A percentile compares a stretch with the other conserved stretches of the same genome.
Evolutionary conservation across 2,329 filamentous ascomycete species (phyloP).

Genomic region (Alternaria angustiovoidea): DNA sequence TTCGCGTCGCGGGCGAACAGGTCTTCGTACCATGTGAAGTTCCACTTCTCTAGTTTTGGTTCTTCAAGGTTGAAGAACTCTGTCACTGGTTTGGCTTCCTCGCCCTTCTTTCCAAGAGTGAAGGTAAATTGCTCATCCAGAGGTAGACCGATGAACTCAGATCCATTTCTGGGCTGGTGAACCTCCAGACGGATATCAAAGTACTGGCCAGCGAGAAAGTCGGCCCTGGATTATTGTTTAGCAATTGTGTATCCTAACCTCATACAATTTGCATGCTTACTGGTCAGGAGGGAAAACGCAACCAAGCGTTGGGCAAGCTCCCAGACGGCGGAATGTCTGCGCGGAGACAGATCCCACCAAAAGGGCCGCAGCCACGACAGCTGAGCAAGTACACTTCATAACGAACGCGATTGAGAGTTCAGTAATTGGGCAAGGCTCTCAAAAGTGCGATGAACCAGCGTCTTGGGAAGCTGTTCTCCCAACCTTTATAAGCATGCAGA

Average conservation of each 20-base stretch:
- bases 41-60: conserved; percentile 79
- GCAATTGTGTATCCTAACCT: conserved; percentile 11
- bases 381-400: conserved; percentile 44
- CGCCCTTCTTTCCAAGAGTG: conserved; percentile 71
- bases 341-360: conserved; percentile 47
- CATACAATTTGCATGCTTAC: conserved; percentile 44
- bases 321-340: conserved; percentile 65
- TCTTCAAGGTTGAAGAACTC: conserved; percentile 75
- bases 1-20: conserved; percentile 77
- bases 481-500: conserved; percentile 43
- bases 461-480: conserved; percentile 20
- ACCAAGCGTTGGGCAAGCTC: conserved; percentile 63
- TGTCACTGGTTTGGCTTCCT: conserved; percentile 64
- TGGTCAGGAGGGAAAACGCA: conserved; percentile 67
- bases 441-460: conserved; percentile 29
- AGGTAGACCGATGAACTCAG: conserved; percentile 74
- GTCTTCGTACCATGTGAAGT: conserved; percentile 85
- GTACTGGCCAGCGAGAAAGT: conserved; percentile 83
- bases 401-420: conserved; percentile 28
- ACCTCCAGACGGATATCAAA: conserved; percentile 87
- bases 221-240: conserved; percentile 59
- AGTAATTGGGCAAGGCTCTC: conserved; percentile 22
- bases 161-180: conserved; percentile 81
- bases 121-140: conserved; percentile 80
- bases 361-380: conserved; percentile 39